Percentiles rank a stretch among this genome's conserved stretches.
phyloP scores from a whole-genome alignment of 768 basidiomycete genomes.

The Mrakia gelida region DNA sequence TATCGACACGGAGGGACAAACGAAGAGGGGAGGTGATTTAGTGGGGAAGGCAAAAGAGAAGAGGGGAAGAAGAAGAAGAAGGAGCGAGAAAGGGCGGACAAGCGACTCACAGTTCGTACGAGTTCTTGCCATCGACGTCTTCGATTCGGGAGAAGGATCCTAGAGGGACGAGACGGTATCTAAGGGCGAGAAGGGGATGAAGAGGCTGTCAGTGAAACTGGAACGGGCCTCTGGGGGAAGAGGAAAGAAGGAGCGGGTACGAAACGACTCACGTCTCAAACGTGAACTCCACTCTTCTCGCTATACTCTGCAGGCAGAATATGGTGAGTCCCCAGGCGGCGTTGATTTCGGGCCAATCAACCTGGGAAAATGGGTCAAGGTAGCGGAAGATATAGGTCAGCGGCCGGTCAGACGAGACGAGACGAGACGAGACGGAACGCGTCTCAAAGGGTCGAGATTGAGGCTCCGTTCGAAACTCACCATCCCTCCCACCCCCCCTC shows the following conservation, averaged over 20 bases:
- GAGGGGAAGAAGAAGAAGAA: not conserved
- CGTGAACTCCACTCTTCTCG: slow-evolving; percentile 80
- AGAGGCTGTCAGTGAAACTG: no score
- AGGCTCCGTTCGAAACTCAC: no score
- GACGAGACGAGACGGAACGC: no score
- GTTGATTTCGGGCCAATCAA: slow-evolving; percentile 98
- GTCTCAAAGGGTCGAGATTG: no score
- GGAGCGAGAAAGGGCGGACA: not conserved
- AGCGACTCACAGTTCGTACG: slow-evolving; percentile 63
- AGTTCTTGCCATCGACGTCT: slow-evolving; percentile 63
- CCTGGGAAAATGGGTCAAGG: slow-evolving; percentile 48
- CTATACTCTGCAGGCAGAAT: slow-evolving; percentile 84
- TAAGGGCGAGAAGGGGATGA: slow-evolving; percentile 43
- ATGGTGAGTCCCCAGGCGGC: slow-evolving; percentile 97
- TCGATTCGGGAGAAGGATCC: slow-evolving; percentile 94
- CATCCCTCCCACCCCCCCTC: not conserved
- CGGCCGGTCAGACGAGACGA: no score
- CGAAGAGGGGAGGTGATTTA: not conserved
- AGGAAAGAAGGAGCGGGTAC: not conserved
- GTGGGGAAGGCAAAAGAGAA: not conserved
- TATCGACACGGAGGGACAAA: slow-evolving; percentile 19
- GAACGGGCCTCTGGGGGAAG: no score
- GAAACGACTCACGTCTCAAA: slow-evolving; percentile 68
- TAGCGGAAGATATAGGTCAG: not conserved
- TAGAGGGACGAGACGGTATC: slow-evolving; percentile 86